Evolutionary conservation across 2,329 filamentous ascomycete genomes (phyloP).

Genomic region (Fusarium coicis): DNA sequence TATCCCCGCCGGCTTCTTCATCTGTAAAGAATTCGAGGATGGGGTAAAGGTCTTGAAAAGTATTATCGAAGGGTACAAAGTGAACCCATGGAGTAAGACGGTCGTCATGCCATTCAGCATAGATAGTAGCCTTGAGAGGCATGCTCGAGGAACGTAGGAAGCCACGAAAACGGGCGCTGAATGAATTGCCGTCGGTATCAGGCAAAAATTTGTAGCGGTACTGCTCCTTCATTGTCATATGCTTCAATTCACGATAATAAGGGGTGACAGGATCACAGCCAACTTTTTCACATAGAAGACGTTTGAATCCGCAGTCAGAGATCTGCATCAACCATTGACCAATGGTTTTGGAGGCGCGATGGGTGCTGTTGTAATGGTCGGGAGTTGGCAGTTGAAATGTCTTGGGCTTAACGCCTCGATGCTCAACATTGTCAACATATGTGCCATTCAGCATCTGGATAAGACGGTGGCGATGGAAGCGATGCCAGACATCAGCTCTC

Average conservation of each 20-base stretch:
- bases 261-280: slow-evolving; percentile 55
- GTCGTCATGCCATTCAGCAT: slow-evolving; percentile 79
- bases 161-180: slow-evolving; percentile 69
- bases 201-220: slow-evolving; percentile 73
- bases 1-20: slow-evolving; percentile 58
- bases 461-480: slow-evolving; percentile 78
- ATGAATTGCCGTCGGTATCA: slow-evolving; percentile 77
- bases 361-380: slow-evolving; percentile 55
- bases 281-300: slow-evolving; percentile 51
- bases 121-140: slow-evolving; percentile 78
- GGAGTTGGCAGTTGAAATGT: slow-evolving; percentile 62
- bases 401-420: slow-evolving; percentile 50
- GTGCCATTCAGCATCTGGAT: slow-evolving; percentile 76
- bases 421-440: slow-evolving; percentile 61
- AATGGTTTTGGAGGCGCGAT: slow-evolving; percentile 48
- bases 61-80: slow-evolving; percentile 77
- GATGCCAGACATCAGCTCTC: slow-evolving; percentile 68
- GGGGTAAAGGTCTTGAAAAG: slow-evolving; percentile 73
- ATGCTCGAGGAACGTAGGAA: slow-evolving; percentile 73
- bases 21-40: slow-evolving; percentile 74
- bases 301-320: slow-evolving; percentile 58
- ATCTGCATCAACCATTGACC: slow-evolving; percentile 55
- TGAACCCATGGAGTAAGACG: slow-evolving; percentile 77
- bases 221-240: slow-evolving; percentile 58
- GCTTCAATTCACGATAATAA: slow-evolving; percentile 48